Conservation (phyloP, 352 stramenopile genomes). For the Pythium angustatum region DNA sequence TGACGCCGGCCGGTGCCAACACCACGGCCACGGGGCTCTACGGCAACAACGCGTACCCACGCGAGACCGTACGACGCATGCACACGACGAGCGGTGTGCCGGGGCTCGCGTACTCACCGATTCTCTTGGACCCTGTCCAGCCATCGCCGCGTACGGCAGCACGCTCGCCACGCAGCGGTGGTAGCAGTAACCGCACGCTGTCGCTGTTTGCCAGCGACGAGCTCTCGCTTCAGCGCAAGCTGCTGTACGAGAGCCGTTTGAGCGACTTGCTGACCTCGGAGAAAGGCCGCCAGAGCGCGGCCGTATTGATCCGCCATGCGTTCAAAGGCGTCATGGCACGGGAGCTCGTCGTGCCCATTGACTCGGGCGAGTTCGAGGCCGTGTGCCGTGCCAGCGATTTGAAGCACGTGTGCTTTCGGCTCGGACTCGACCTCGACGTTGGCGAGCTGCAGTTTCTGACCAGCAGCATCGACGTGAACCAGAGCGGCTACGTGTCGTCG, state of each 20-base stretch:
- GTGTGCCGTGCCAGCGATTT: slow-evolving; percentile 63
- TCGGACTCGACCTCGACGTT: slow-evolving; percentile 67
- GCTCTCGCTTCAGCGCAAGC: slow-evolving; percentile 48
- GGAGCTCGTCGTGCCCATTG: slow-evolving; percentile 68
- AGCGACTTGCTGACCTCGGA: slow-evolving; percentile 51
- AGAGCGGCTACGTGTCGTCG: slow-evolving; percentile 65
- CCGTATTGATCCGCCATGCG: slow-evolving; percentile 66
- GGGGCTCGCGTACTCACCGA: slow-evolving; percentile 22
- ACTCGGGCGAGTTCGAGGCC: slow-evolving; percentile 68
- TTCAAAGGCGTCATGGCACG: slow-evolving; percentile 69
- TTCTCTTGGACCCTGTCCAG: slow-evolving; percentile 2
- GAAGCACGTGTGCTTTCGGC: slow-evolving; percentile 71
- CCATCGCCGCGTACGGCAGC: slow-evolving; percentile 5
- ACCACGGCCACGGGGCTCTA: slow-evolving; percentile 24
- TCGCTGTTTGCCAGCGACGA: slow-evolving; percentile 36
- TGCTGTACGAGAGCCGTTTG: slow-evolving; percentile 57
- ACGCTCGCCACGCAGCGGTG: neutral
- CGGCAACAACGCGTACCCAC: slow-evolving; percentile 34
- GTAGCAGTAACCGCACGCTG: slow-evolving; percentile 9
- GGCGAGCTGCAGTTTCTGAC: slow-evolving; percentile 63
- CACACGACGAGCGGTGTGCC: slow-evolving; percentile 30
- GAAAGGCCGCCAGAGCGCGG: slow-evolving; percentile 61
- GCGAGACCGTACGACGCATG: slow-evolving; percentile 41
- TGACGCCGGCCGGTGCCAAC: slow-evolving; percentile 7
- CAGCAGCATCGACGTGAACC: slow-evolving; percentile 42